phyloP scores from a whole-genome alignment of 148 eudicot genomes.

The Camellia granthamiana region DNA sequence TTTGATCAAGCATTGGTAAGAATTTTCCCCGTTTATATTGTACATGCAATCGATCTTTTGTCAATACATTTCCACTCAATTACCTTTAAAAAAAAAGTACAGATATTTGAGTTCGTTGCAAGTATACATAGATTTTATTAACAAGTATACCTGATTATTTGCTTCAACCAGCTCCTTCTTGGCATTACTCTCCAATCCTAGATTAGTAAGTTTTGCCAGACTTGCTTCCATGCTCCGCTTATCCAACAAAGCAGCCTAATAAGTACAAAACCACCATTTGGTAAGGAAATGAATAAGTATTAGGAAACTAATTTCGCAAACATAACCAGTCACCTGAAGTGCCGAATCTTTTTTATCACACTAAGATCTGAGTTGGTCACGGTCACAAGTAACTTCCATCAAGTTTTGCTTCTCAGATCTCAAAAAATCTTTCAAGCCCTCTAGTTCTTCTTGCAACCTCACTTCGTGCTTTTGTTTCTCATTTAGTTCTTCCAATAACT shows the following conservation, averaged over 20 bases:
- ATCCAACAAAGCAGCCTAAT: slow-evolving; percentile 64
- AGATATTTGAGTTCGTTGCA: not conserved
- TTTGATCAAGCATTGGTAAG: not conserved
- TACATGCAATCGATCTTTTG: not conserved
- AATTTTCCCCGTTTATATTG: not conserved
- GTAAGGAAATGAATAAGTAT: slow-evolving; percentile 5
- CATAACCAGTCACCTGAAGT: slow-evolving; percentile 53
- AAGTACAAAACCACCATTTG: not conserved
- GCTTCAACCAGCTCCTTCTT: slow-evolving; percentile 62
- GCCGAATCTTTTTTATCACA: slow-evolving; percentile 69
- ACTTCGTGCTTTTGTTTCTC: slow-evolving; percentile 65
- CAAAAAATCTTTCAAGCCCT: slow-evolving; percentile 49
- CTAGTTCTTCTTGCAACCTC: slow-evolving; percentile 60
- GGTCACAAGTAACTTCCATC: slow-evolving; percentile 45
- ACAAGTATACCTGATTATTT: slow-evolving; percentile 60
- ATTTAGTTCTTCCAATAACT: slow-evolving; percentile 70
- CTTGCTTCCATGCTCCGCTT: slow-evolving; percentile 62
- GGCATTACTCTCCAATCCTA: slow-evolving; percentile 45
- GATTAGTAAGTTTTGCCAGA: slow-evolving; percentile 51
- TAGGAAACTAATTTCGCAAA: not conserved
- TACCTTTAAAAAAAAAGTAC: not conserved
- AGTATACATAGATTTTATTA: not conserved
- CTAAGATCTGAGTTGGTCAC: slow-evolving; percentile 50
- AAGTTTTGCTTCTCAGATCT: slow-evolving; percentile 51
- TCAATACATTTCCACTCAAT: not conserved